Conservation (phyloP, 176 grass and related monocot species). For the Bonia amplexicaulis region DNA sequence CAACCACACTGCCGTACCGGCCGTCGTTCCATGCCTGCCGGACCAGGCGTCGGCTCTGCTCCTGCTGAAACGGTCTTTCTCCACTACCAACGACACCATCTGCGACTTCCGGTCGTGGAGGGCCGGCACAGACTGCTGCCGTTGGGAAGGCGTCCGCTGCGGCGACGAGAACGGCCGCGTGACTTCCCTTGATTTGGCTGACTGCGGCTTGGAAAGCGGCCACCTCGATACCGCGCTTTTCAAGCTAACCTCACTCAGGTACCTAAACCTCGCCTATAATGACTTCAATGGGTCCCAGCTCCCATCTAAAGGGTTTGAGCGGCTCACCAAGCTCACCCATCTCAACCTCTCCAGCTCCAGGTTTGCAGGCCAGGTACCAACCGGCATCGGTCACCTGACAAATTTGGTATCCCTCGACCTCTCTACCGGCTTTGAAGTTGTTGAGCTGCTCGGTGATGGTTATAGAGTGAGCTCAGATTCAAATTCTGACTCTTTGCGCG, state of each 20-base stretch:
- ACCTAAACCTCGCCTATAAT: constrained; percentile 39
- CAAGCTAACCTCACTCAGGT: constrained; percentile 29
- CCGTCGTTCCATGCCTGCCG: not conserved
- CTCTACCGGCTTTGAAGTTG: not conserved
- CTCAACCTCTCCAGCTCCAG: not conserved
- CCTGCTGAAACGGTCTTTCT: not conserved
- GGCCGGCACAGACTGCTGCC: not conserved
- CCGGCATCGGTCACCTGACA: constrained; percentile 17
- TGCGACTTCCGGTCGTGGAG: not conserved
- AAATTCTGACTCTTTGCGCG: not conserved
- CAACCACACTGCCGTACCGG: no score
- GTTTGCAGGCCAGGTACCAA: constrained; percentile 32
- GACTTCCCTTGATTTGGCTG: constrained; percentile 35
- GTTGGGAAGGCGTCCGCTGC: constrained; percentile 18
- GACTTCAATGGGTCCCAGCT: constrained; percentile 13
- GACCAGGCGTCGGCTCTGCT: not conserved
- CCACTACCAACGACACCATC: not conserved
- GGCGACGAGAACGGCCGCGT: constrained; percentile 9
- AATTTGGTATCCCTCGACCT: constrained; percentile 44
- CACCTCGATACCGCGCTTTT: constrained; percentile 24
- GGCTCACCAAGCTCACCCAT: constrained; percentile 27
- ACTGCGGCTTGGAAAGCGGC: not conserved
- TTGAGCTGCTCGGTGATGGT: no score
- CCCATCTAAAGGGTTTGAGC: constrained; percentile 23
- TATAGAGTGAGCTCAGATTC: not conserved